Evolutionary conservation across 2,329 filamentous ascomycete genomes (phyloP).

Genomic region (Fusarium brachygibbosum): DNA sequence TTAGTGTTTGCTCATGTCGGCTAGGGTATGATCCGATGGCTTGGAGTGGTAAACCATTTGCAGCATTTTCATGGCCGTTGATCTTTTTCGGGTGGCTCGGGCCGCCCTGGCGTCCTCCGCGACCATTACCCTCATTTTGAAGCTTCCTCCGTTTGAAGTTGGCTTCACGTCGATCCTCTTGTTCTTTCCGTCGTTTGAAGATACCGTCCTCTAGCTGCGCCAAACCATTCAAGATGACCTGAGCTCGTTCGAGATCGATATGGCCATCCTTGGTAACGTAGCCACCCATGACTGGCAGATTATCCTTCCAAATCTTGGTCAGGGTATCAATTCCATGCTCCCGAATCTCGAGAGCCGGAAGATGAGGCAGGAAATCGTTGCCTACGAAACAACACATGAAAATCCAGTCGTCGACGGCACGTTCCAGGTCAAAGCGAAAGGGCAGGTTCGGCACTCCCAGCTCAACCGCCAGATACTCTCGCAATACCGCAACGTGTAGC

Average conservation of each 20-base stretch:
- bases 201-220: constrained; percentile 95
- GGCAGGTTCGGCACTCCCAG: constrained; percentile 84
- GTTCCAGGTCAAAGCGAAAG: constrained; percentile 93
- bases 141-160: constrained; percentile 83
- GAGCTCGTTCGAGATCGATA: constrained; percentile 87
- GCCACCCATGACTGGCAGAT: constrained; percentile 89
- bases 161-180: constrained; percentile 85
- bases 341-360: constrained; percentile 96
- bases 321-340: constrained; percentile 97
- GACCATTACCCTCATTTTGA: constrained; percentile 67
- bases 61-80: constrained; percentile 54
- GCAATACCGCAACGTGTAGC: constrained; percentile 91
- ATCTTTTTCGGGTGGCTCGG: constrained; percentile 37
- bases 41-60: constrained; percentile 52
- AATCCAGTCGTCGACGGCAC: constrained; percentile 96
- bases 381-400: constrained; percentile 99
- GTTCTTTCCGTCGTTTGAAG: constrained; percentile 87
- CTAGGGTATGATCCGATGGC: constrained; percentile 65
- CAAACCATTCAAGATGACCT: constrained; percentile 87
- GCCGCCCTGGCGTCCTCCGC: constrained; percentile 40
- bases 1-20: constrained; percentile 68
- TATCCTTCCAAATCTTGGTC: constrained; percentile 97
- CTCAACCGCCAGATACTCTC: constrained; percentile 94
- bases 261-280: constrained; percentile 96
- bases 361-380: constrained; percentile 97